Conservation (phyloP, 2,329 filamentous ascomycete species). For the Colletotrichum chlorophyti region DNA sequence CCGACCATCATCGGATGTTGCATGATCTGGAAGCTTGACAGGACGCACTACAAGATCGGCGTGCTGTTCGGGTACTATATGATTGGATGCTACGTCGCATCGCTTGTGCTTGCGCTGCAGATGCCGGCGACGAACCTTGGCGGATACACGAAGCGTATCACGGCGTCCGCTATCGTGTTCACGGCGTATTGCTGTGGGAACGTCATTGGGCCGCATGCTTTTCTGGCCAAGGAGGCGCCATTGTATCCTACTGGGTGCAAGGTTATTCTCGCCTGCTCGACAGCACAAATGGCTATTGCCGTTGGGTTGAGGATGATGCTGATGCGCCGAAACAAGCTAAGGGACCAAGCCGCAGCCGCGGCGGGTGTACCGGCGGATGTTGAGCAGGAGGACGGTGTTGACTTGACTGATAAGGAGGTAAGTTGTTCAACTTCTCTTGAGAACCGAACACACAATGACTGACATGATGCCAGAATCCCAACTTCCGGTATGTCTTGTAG, state of each 20-base stretch:
- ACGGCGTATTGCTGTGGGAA: conserved; percentile 53
- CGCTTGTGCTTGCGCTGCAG: conserved; percentile 59
- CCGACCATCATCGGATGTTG: conserved; percentile 57
- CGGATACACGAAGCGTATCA: conserved; percentile 55
- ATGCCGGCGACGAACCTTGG: conserved; percentile 56
- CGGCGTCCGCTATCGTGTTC: conserved; percentile 53
- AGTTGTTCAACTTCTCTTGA: conserved; percentile 6
- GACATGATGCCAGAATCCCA: conserved; percentile 33
- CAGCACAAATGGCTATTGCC: conserved; percentile 47
- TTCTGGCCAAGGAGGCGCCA: conserved; percentile 51
- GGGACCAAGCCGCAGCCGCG: conserved; percentile 39
- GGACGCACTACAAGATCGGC: conserved; percentile 47
- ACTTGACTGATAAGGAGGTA: conserved; percentile 48
- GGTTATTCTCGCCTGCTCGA: conserved; percentile 53
- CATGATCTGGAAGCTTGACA: conserved; percentile 57
- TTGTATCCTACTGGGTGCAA: conserved; percentile 59
- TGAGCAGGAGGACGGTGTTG: conserved; percentile 36
- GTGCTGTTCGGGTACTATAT: conserved; percentile 61
- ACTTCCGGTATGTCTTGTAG: conserved; percentile 38
- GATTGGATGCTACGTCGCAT: conserved; percentile 53
- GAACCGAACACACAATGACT: not conserved
- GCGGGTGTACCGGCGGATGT: conserved; percentile 11
- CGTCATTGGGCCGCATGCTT: conserved; percentile 54
- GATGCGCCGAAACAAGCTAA: conserved; percentile 44
- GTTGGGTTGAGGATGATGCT: conserved; percentile 42